Evolutionary conservation across 192 early-diverging fungal genomes (phyloP).

Genomic region (Hyaloraphidium curvatum): DNA sequence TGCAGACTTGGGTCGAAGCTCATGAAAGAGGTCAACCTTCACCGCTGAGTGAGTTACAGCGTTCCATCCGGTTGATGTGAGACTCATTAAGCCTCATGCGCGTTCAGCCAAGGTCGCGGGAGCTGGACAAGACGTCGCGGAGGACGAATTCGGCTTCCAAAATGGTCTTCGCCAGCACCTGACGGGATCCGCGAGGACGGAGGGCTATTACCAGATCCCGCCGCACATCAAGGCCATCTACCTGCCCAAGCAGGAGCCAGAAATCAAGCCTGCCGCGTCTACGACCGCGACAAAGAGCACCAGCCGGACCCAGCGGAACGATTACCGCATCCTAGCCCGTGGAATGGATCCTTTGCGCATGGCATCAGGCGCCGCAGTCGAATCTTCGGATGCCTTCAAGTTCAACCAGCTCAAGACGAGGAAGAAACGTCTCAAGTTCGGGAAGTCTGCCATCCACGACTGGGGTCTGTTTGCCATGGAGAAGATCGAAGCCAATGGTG

Average conservation of each 20-base stretch:
- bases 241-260: conserved; percentile 20
- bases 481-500: conserved; percentile 53
- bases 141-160: no score
- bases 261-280: not conserved
- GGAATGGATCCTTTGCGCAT: not conserved
- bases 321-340: not conserved
- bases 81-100: no score
- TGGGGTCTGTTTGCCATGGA: conserved; percentile 96
- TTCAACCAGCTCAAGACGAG: conserved; percentile 87
- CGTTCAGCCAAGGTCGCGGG: no score
- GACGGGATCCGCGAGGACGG: conserved; percentile 65
- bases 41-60: no score
- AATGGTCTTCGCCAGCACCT: no score
- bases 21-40: no score
- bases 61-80: no score
- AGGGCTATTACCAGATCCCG: conserved; percentile 54
- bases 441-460: conserved; percentile 88
- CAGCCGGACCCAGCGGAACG: not conserved
- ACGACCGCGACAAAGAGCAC: not conserved
- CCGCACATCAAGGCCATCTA: conserved; percentile 43
- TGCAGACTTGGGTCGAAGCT: no score
- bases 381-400: conserved; percentile 44
- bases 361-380: not conserved
- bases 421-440: conserved; percentile 78
- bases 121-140: no score